These are phyloP conservation scores for Emmonsia crescens DNA, from an alignment of 2,329 filamentous ascomycete genomes.

Conservation along the genomic window DNA sequence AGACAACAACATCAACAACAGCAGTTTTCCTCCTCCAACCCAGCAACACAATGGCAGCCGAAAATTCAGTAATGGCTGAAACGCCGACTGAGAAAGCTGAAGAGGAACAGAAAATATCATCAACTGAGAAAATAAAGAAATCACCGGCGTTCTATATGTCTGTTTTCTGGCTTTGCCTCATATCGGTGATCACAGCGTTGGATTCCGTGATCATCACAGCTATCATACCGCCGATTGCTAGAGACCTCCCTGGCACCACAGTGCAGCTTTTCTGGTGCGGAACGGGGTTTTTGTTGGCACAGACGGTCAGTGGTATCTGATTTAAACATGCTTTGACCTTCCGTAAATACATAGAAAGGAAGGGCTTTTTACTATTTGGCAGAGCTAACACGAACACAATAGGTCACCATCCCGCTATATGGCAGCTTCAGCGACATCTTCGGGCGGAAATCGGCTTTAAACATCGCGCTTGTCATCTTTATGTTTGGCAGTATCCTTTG, in stretches of 20 bases:
- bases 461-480: constrained; percentile 32
- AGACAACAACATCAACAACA: background rate
- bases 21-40: background rate
- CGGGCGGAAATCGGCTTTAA: constrained; percentile 7
- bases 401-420: constrained; percentile 6
- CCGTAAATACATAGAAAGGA: no score
- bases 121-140: background rate
- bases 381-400: background rate
- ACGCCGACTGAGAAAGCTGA: background rate
- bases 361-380: no score
- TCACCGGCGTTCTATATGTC: constrained; percentile 1
- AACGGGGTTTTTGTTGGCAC: constrained; percentile 2
- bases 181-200: constrained; percentile 3
- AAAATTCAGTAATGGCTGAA: background rate
- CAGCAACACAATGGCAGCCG: background rate
- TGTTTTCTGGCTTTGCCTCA: constrained; percentile 2
- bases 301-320: background rate
- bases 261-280: constrained; percentile 5
- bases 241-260: background rate
- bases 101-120: background rate
- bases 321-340: background rate
- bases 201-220: constrained; percentile 5
- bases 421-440: constrained; percentile 9
- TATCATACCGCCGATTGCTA: background rate
- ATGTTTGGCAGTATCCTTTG: constrained; percentile 34